phyloP scores from a whole-genome alignment of 441 rosid species.

The Pelargonium citronellum region DNA sequence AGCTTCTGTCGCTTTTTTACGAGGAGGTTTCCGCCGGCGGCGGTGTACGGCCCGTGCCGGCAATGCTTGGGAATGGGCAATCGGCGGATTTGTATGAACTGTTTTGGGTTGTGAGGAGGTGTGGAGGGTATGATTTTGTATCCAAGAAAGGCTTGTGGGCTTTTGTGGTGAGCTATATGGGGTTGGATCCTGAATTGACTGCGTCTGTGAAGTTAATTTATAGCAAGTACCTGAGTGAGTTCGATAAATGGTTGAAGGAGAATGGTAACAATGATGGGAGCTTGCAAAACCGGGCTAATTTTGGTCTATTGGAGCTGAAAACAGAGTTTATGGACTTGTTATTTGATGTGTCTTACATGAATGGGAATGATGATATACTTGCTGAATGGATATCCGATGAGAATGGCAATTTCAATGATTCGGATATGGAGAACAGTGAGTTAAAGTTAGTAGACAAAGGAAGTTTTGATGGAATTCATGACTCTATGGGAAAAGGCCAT shows the following conservation, averaged over 20 bases:
- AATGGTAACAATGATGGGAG: conserved; percentile 18
- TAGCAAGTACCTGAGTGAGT: conserved; percentile 32
- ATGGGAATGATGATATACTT: conserved; percentile 21
- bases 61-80: conserved; percentile 34
- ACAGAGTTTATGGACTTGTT: conserved; percentile 36
- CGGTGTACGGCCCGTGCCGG: conserved; percentile 43
- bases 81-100: conserved; percentile 45
- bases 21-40: conserved; percentile 38
- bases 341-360: conserved; percentile 18
- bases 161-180: conserved; percentile 34
- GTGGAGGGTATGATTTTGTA: conserved; percentile 41
- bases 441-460: conserved; percentile 18
- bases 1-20: conserved; percentile 39
- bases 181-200: conserved; percentile 26
- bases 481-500: conserved; percentile 14
- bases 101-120: conserved; percentile 42
- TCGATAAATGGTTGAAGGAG: conserved; percentile 40
- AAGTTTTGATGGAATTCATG: conserved; percentile 17
- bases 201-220: conserved; percentile 39
- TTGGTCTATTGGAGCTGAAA: conserved; percentile 30
- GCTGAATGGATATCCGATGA: conserved; percentile 17
- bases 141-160: conserved; percentile 39
- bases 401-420: conserved; percentile 10
- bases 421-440: conserved; percentile 13
- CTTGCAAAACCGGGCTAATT: conserved; percentile 21